Evolutionary conservation across 2,329 filamentous ascomycete species (phyloP).

Genomic region (Cladosporium velox): DNA sequence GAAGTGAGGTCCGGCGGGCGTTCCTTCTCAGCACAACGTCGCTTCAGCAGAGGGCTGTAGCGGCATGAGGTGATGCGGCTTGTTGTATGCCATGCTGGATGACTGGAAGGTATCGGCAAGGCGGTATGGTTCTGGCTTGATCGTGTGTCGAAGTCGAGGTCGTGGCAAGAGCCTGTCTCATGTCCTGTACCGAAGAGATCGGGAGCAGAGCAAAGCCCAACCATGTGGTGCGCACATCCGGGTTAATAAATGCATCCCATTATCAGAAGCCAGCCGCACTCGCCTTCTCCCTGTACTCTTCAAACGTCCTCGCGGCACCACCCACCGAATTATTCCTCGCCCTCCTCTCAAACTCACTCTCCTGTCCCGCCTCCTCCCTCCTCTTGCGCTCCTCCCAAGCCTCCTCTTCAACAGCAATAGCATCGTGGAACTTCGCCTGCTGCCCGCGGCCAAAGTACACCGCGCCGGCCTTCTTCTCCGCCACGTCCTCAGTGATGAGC

Average conservation of each 20-base stretch:
- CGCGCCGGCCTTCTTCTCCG: constrained; percentile 43
- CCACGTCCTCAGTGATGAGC: constrained; percentile 49
- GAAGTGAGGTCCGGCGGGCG: background rate
- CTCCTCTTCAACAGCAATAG: constrained; percentile 48
- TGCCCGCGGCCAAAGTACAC: constrained; percentile 49
- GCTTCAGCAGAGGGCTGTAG: background rate
- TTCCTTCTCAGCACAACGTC: too few species aligned
- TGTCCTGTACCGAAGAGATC: background rate
- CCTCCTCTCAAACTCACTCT: constrained; percentile 31
- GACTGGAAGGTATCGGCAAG: background rate
- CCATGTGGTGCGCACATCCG: too few species aligned
- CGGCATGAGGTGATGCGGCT: background rate
- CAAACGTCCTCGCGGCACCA: constrained; percentile 43
- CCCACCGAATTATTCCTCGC: constrained; percentile 34
- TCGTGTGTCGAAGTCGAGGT: background rate
- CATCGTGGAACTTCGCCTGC: constrained; percentile 40
- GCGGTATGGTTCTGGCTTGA: background rate
- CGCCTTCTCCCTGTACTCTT: constrained; percentile 50
- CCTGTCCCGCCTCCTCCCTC: constrained; percentile 32
- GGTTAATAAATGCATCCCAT: background rate
- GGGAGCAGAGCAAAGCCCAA: background rate
- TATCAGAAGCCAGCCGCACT: constrained; percentile 38
- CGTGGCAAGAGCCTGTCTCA: background rate
- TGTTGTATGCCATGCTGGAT: background rate
- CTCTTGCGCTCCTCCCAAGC: constrained; percentile 46